A percentile compares a stretch with the other conserved stretches of the same genome.
phyloP scores from a whole-genome alignment of 768 basidiomycete species.

The Phaeolepiota aurea region DNA sequence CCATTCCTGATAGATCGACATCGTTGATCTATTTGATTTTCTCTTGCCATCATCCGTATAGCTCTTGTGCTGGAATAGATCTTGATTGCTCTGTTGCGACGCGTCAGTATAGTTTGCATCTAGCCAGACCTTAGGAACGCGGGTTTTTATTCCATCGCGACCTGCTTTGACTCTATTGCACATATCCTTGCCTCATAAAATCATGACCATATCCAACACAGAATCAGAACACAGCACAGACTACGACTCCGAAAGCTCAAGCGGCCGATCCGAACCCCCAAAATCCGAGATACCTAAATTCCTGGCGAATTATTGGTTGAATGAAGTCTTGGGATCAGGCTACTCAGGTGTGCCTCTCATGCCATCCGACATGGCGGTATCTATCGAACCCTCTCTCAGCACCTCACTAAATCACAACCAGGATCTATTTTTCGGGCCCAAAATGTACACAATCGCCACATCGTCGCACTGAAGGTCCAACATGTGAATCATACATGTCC shows the following conservation, averaged over 20 bases:
- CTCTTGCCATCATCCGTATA: no score
- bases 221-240: neutral
- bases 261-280: conserved; percentile 5
- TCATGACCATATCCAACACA: neutral
- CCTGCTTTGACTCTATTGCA: no score
- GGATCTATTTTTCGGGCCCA: conserved; percentile 64
- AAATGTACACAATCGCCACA: conserved; percentile 45
- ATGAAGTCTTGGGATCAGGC: conserved; percentile 56
- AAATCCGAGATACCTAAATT: conserved; percentile 19
- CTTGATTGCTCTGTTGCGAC: neutral
- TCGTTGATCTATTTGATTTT: no score
- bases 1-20: no score
- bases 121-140: neutral
- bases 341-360: conserved; percentile 50
- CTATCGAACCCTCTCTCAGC: neutral
- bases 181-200: neutral
- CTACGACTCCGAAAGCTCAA: conserved; percentile 8
- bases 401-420: conserved; percentile 14
- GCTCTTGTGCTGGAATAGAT: no score
- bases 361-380: no score
- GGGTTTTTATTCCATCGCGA: neutral
- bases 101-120: neutral
- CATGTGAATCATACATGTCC: conserved; percentile 64
- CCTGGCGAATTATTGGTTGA: conserved; percentile 59
- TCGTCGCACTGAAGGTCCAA: conserved; percentile 73